phyloP scores from a whole-genome alignment of 202 grass and related monocot genomes.

The Setaria viridis region DNA sequence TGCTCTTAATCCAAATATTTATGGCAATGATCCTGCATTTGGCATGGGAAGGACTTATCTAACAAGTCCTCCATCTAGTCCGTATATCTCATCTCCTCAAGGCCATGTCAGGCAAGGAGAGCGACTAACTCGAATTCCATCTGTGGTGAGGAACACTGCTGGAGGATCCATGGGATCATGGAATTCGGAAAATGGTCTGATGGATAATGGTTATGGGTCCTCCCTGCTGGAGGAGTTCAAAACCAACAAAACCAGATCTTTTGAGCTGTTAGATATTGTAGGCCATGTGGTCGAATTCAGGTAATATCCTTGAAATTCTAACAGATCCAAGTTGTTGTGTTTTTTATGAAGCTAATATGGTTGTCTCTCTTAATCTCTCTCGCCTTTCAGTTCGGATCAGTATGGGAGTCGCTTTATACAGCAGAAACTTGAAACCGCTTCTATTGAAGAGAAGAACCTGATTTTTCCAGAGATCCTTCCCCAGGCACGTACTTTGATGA shows the following conservation, averaged over 20 bases:
- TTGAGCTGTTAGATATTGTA: slow-evolving; percentile 92
- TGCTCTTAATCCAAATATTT: slow-evolving; percentile 67
- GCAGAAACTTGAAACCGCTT: slow-evolving; percentile 91
- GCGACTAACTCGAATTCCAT: slow-evolving; percentile 51
- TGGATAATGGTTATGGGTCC: slow-evolving; percentile 68
- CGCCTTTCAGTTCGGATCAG: slow-evolving; percentile 80
- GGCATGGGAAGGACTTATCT: slow-evolving; percentile 72
- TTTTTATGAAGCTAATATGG: slow-evolving; percentile 33
- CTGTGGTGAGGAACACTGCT: slow-evolving; percentile 50
- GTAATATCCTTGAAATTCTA: slow-evolving; percentile 55
- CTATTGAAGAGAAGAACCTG: slow-evolving; percentile 85
- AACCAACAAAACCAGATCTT: slow-evolving; percentile 82
- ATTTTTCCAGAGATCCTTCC: slow-evolving; percentile 98
- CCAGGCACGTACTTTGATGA: slow-evolving; percentile 88
- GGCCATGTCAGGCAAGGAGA: slow-evolving; percentile 75
- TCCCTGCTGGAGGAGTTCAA: slow-evolving; percentile 98
- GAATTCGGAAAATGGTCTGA: slow-evolving; percentile 60
- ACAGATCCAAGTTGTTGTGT: slow-evolving; percentile 10
- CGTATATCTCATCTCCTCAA: slow-evolving; percentile 63
- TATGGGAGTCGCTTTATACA: slow-evolving; percentile 99
- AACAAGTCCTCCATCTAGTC: slow-evolving; percentile 62
- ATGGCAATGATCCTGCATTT: slow-evolving; percentile 67
- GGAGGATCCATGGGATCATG: slow-evolving; percentile 59
- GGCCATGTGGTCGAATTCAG: slow-evolving; percentile 96
- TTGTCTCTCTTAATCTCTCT: background rate